Conservation (phyloP, 331 rosid genomes). For the Rosa hybrid region DNA sequence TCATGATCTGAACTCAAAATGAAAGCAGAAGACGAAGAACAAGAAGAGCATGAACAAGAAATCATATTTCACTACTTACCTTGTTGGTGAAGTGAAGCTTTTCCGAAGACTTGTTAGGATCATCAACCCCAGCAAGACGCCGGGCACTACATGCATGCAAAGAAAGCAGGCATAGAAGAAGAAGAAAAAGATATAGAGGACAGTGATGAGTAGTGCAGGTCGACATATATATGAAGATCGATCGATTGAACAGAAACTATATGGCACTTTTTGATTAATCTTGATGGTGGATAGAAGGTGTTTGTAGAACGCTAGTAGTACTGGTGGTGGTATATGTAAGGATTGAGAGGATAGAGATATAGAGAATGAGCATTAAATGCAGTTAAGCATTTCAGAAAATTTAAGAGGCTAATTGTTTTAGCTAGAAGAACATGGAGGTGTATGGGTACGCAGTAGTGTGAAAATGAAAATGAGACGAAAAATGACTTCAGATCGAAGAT, state of each 20-base stretch:
- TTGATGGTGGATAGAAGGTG: constrained; percentile 2
- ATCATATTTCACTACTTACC: constrained; percentile 32
- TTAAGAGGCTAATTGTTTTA: constrained; percentile 31
- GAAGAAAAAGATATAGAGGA: constrained; percentile 28
- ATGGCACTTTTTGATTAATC: not conserved
- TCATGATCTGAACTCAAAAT: not conserved
- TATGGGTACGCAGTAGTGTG: constrained; percentile 39
- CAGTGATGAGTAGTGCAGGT: constrained; percentile 21
- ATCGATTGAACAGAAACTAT: constrained; percentile 10
- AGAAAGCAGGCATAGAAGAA: constrained; percentile 50
- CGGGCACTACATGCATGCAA: constrained; percentile 67
- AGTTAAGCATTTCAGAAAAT: constrained; percentile 29
- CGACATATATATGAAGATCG: constrained; percentile 50
- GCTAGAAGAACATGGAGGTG: constrained; percentile 62
- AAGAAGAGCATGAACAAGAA: not conserved
- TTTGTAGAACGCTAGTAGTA: constrained; percentile 22
- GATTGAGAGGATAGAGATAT: constrained; percentile 12
- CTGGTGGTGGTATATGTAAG: constrained; percentile 18
- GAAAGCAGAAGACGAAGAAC: not conserved
- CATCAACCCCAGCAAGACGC: constrained; percentile 20
- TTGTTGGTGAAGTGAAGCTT: constrained; percentile 26
- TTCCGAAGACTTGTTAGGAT: constrained; percentile 28
- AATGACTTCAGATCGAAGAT: constrained; percentile 28
- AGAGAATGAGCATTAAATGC: constrained; percentile 55
- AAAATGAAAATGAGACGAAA: constrained; percentile 11